A percentile compares a stretch with the other conserved stretches of the same genome.
phyloP scores from a whole-genome alignment of 2,329 filamentous ascomycete genomes.

The Claviceps sp. region DNA sequence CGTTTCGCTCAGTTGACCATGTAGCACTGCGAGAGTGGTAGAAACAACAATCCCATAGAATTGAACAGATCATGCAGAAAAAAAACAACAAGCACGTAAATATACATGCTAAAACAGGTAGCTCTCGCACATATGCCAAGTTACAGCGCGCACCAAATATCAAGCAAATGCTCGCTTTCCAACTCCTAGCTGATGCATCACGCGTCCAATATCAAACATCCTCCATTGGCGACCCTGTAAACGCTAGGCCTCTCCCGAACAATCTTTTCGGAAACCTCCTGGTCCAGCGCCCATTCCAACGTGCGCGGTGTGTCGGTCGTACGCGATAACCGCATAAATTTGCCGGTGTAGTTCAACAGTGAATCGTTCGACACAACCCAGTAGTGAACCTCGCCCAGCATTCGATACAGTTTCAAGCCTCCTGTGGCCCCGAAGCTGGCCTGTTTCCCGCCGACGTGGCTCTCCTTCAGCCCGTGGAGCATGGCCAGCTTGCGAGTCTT shows the following conservation, averaged over 20 bases:
- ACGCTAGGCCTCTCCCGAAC: not conserved
- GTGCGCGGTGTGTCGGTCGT: conserved; percentile 4
- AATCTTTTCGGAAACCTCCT: conserved; percentile 3
- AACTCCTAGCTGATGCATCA: not conserved
- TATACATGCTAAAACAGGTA: too few relatives aligned
- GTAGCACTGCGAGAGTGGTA: too few relatives aligned
- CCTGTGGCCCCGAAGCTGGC: conserved; percentile 4
- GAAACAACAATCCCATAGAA: too few relatives aligned
- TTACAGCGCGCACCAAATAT: too few relatives aligned
- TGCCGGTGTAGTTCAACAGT: conserved; percentile 4
- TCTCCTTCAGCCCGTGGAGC: conserved; percentile 7
- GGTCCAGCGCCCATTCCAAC: conserved; percentile 7
- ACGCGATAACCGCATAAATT: conserved; percentile 7
- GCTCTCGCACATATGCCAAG: too few relatives aligned
- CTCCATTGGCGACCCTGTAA: conserved; percentile 3
- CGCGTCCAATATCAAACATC: conserved; percentile 5
- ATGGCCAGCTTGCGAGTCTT: conserved; percentile 6
- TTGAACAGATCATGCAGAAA: too few relatives aligned
- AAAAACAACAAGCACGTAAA: too few relatives aligned
- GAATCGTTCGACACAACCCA: conserved; percentile 6
- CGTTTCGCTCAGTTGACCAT: too few relatives aligned
- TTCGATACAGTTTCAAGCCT: conserved; percentile 4
- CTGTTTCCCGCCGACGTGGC: conserved; percentile 6
- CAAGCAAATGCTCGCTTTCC: not conserved
- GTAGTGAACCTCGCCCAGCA: conserved; percentile 4